Conservation (phyloP, 331 rosid species). For the Malus hybrid region DNA sequence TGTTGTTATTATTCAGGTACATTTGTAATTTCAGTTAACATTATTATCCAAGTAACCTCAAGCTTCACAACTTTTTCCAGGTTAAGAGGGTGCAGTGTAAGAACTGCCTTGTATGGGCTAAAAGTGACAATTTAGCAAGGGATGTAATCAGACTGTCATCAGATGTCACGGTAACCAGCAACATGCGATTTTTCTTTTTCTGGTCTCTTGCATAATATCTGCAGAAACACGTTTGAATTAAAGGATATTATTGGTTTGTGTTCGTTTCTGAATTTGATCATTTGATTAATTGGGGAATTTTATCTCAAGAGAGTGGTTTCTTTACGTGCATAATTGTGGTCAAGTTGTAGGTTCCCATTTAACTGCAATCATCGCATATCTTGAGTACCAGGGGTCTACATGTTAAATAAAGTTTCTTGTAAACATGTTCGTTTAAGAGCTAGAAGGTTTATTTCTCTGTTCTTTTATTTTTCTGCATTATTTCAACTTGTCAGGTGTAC, state of each 20-base stretch:
- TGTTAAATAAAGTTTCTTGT: neutral
- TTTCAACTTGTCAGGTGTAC: neutral
- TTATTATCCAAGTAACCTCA: slow-evolving; percentile 3
- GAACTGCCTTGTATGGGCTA: slow-evolving; percentile 85
- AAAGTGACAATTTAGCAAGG: slow-evolving; percentile 75
- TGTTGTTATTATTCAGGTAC: neutral
- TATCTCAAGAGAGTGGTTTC: neutral
- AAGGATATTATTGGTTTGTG: neutral
- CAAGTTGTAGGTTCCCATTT: neutral
- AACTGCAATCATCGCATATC: neutral
- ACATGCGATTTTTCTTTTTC: neutral
- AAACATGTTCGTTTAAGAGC: neutral
- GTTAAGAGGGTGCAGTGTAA: slow-evolving; percentile 54
- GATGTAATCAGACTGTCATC: slow-evolving; percentile 64
- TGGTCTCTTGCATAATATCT: neutral
- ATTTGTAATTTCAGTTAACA: neutral
- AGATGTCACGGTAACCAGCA: slow-evolving; percentile 43
- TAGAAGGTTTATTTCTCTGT: neutral
- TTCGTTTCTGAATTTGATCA: neutral
- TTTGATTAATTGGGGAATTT: neutral
- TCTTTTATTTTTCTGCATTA: neutral
- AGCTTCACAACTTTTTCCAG: slow-evolving; percentile 35
- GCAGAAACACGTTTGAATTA: neutral
- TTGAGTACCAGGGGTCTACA: neutral
- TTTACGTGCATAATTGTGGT: neutral